Evolutionary conservation across 306 rosid genomes (phyloP).

Genomic region (Trifolium pratense): DNA sequence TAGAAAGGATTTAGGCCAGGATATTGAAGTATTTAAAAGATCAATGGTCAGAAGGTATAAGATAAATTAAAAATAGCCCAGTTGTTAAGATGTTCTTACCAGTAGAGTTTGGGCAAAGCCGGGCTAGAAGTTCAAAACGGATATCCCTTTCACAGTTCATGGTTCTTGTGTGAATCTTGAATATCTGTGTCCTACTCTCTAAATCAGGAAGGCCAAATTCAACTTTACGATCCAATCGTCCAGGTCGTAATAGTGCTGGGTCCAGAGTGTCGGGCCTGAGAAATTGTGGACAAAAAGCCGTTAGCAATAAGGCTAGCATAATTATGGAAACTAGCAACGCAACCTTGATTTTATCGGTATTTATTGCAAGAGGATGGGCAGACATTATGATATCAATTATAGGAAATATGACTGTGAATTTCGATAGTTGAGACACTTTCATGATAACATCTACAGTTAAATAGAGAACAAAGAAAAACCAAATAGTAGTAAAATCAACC

Average conservation of each 20-base stretch:
- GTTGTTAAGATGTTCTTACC: conserved; percentile 54
- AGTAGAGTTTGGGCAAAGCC: conserved; percentile 98
- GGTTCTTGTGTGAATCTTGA: conserved; percentile 95
- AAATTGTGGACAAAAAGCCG: conserved; percentile 33
- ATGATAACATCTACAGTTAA: neutral
- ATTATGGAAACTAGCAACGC: conserved; percentile 8
- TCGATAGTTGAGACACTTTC: neutral
- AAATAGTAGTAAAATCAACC: conserved; percentile 28
- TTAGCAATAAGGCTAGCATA: neutral
- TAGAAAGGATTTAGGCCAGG: neutral
- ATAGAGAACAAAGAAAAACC: neutral
- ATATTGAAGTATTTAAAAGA: conserved; percentile 10
- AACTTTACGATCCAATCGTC: conserved; percentile 94
- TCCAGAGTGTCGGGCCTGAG: conserved; percentile 98
- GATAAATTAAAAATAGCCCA: conserved; percentile 11
- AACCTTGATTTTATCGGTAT: neutral
- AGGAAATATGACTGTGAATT: neutral
- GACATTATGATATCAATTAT: too few species aligned
- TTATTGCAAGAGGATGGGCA: neutral
- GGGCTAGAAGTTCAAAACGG: conserved; percentile 90
- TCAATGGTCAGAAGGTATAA: neutral
- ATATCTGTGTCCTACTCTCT: conserved; percentile 96
- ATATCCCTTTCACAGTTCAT: conserved; percentile 98
- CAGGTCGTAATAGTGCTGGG: conserved; percentile 95
- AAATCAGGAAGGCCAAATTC: conserved; percentile 99